These are phyloP conservation scores for Phytophthora macrochlamydospora DNA, from an alignment of 352 stramenopile species.

Conservation along the genomic window DNA sequence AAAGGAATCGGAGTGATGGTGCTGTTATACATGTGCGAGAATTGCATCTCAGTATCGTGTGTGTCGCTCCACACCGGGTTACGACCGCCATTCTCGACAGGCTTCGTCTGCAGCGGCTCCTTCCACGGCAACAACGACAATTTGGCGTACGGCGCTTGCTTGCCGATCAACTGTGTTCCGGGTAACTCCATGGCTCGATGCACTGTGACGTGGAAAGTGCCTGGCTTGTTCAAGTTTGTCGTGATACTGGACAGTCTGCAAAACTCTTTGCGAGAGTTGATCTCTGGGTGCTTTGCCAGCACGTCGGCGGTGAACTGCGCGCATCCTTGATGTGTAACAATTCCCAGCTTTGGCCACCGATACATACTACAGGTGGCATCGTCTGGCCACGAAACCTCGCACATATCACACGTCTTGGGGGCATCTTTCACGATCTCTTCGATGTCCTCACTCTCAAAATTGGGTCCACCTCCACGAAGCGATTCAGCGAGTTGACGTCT, in stretches of 20 bases:
- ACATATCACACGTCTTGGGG: conserved; percentile 72
- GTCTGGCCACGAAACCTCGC: conserved; percentile 84
- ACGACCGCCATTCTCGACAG: conserved; percentile 70
- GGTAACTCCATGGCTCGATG: conserved; percentile 77
- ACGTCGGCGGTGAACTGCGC: conserved; percentile 79
- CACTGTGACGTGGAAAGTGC: conserved; percentile 79
- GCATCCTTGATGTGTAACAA: conserved; percentile 77
- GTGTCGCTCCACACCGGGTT: conserved; percentile 75
- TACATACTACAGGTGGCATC: conserved; percentile 63
- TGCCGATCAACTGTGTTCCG: conserved; percentile 65
- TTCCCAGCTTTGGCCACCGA: conserved; percentile 46
- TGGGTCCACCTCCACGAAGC: conserved; percentile 71
- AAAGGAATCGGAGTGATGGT: conserved; percentile 85
- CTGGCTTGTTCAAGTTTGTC: conserved; percentile 62
- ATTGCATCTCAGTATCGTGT: conserved; percentile 83
- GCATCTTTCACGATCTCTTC: conserved; percentile 46
- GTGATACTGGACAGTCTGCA: conserved; percentile 49
- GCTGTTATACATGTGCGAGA: conserved; percentile 91
- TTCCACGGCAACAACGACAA: conserved; percentile 85
- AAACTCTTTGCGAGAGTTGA: conserved; percentile 60
- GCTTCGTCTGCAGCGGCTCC: conserved; percentile 81
- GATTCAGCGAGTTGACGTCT: conserved; percentile 53
- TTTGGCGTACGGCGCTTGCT: conserved; percentile 73
- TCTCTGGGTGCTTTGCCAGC: conserved; percentile 58
- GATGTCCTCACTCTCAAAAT: conserved; percentile 70